Base-by-base conservation (phyloP, 768 basidiomycete genomes). In the Lentinula detonsa region DNA sequence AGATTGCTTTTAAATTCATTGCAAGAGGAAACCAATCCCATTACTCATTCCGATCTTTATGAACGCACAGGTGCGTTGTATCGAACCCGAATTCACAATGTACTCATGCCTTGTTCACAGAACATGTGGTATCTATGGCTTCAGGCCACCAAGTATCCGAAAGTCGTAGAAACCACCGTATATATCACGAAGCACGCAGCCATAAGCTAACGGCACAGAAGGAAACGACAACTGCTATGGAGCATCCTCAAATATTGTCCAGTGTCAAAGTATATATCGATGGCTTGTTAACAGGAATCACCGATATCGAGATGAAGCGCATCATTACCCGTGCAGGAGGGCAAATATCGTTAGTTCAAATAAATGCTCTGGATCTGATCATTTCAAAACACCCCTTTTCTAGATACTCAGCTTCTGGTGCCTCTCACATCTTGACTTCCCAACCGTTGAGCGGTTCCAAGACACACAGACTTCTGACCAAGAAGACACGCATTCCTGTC, bases 341-440 rank as follows among this genome's bases (percentile, higher is more conserved):
- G 2, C 74, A 74, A 40, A 74, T 84, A 6, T 62, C 85, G 92
- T 93, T 76, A 67, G 77, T 74, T n/a, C 33, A 18, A 34, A 8
- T 50, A 52, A 39, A 34, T 49, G 18, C 6, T 16, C 39, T 34
- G 46, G 39, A 31, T 42, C 52, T 34, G 50, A 23, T 39, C 34
- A 40, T 15, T 59, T 53, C 46, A 59, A 59, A 48, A n/a, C 48
- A 33, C 56, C 65, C 28, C 18, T 59, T 52, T 21, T 23, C 2
- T 66, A 91, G 89, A 63, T 72, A 71, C 56, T 78, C 76, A 31
- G 75, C 84, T 13, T 84, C 85, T 16, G 80, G 81, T 9, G 87
- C 86, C 50, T 93, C 92, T 6, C 92, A 95, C 69, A 85, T 94
- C 55, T 67, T 95, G 42, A 88, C 88, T 8, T 91, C 90, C 5